phyloP scores from a whole-genome alignment of 169 alveolate genomes.

The Eimeria acervulina region DNA sequence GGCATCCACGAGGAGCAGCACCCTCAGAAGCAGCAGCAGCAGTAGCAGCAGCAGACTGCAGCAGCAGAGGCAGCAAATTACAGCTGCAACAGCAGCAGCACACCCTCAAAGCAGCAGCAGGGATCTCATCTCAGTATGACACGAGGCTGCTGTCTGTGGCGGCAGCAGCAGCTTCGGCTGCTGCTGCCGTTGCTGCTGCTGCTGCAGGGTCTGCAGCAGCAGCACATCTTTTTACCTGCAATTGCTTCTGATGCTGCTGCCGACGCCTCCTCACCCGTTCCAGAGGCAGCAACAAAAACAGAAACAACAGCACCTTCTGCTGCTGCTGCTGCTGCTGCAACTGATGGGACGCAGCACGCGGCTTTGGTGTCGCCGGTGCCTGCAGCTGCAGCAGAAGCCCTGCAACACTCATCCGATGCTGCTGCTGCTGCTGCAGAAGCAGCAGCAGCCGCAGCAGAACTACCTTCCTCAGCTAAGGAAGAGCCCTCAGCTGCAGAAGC shows the following conservation, averaged over 20 bases:
- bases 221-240: neutral
- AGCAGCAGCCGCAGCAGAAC: constrained; percentile 7
- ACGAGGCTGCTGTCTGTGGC: neutral
- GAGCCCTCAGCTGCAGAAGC: constrained; percentile 35
- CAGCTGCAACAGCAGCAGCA: neutral
- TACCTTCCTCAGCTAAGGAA: neutral
- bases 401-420: neutral
- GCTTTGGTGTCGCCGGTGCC: neutral
- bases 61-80: neutral
- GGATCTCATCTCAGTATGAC: neutral
- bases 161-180: neutral
- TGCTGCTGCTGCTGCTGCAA: neutral
- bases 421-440: constrained; percentile 2
- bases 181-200: constrained; percentile 61
- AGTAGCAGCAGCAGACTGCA: constrained; percentile 19
- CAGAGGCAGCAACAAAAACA: neutral
- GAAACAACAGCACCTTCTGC: neutral
- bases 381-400: neutral
- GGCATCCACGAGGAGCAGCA: neutral
- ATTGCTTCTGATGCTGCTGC: constrained; percentile 40
- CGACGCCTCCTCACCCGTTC: neutral
- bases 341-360: neutral
- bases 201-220: neutral
- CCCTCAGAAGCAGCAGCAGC: neutral
- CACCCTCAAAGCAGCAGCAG: neutral